Evolutionary conservation across 108 stramenopile genomes (phyloP).

Genomic region (Fistulifera solaris): DNA sequence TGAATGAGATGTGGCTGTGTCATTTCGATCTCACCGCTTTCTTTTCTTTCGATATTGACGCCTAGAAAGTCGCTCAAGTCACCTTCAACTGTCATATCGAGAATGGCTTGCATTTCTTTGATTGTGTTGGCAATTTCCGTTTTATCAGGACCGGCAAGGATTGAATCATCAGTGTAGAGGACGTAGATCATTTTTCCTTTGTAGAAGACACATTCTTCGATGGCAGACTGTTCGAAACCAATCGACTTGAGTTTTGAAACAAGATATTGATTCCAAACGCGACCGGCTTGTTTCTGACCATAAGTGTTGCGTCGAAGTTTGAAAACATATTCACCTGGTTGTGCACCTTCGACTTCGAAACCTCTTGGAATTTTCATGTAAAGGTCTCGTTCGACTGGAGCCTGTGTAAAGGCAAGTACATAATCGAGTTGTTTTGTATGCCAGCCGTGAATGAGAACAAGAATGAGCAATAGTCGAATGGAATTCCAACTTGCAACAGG

Average conservation of each 20-base stretch:
- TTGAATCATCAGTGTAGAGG: constrained; percentile 37
- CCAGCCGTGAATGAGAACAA: constrained; percentile 17
- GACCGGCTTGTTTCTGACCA: constrained; percentile 29
- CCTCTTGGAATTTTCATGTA: constrained; percentile 44
- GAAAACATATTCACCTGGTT: constrained; percentile 26
- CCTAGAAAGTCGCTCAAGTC: constrained; percentile 40
- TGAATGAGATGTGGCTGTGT: constrained; percentile 24
- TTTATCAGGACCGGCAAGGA: constrained; percentile 23
- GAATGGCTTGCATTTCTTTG: constrained; percentile 14
- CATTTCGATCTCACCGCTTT: constrained; percentile 9
- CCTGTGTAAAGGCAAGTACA: constrained; percentile 37
- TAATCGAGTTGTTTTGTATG: constrained; percentile 35
- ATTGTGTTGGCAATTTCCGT: constrained; percentile 19
- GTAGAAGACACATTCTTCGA: constrained; percentile 48
- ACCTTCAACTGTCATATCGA: constrained; percentile 30
- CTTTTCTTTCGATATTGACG: constrained; percentile 17
- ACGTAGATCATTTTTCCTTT: constrained; percentile 24
- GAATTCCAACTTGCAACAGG: constrained; percentile 37
- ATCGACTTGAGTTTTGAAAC: constrained; percentile 9
- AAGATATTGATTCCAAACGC: constrained; percentile 30
- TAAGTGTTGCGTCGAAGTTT: constrained; percentile 25
- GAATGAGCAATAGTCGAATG: constrained; percentile 20
- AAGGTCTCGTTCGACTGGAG: constrained; percentile 18
- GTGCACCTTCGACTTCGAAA: constrained; percentile 9
- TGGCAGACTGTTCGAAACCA: constrained; percentile 26